A percentile compares a stretch with the other conserved stretches of the same genome.
phyloP scores from a whole-genome alignment of 2,329 filamentous ascomycete genomes.

The Alternaria burnsii region DNA sequence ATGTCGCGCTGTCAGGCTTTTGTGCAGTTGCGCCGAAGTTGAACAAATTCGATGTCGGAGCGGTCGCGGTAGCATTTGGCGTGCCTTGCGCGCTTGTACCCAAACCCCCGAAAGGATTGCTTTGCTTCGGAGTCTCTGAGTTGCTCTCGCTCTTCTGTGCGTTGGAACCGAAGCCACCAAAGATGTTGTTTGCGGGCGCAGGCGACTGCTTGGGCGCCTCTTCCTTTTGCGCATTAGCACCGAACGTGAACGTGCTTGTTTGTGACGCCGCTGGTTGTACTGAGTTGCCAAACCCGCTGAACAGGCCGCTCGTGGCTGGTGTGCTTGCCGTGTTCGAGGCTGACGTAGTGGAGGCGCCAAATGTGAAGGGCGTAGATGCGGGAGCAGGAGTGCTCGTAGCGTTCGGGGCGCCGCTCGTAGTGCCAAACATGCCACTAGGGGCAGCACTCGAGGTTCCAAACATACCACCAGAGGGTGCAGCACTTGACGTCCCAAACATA shows the following conservation, averaged over 20 bases:
- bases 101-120: slow-evolving; percentile 23
- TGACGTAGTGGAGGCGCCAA: slow-evolving; percentile 24
- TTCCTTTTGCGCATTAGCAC: slow-evolving; percentile 18
- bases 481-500: slow-evolving; percentile 29
- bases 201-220: slow-evolving; percentile 12
- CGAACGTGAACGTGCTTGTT: slow-evolving; percentile 26
- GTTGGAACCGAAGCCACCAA: slow-evolving; percentile 30
- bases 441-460: slow-evolving; percentile 30
- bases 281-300: slow-evolving; percentile 16
- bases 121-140: slow-evolving; percentile 14
- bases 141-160: slow-evolving; percentile 20
- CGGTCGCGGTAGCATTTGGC: slow-evolving; percentile 19
- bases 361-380: slow-evolving; percentile 28
- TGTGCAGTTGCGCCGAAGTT: slow-evolving; percentile 24
- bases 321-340: slow-evolving; percentile 23
- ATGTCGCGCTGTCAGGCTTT: slow-evolving; percentile 19
- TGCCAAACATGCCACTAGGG: slow-evolving; percentile 22
- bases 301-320: slow-evolving; percentile 22
- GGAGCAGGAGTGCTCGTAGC: slow-evolving; percentile 23
- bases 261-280: slow-evolving; percentile 8
- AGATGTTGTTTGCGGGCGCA: slow-evolving; percentile 21
- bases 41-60: slow-evolving; percentile 25
- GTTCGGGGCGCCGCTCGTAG: slow-evolving; percentile 23
- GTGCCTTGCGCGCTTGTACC: slow-evolving; percentile 22
- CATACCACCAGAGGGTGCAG: slow-evolving; percentile 20